Evolutionary conservation across 2,329 filamentous ascomycete genomes (phyloP), one percentile per base, ranked within the genome.

Genomic region (Fusarium verticillioides): DNA sequence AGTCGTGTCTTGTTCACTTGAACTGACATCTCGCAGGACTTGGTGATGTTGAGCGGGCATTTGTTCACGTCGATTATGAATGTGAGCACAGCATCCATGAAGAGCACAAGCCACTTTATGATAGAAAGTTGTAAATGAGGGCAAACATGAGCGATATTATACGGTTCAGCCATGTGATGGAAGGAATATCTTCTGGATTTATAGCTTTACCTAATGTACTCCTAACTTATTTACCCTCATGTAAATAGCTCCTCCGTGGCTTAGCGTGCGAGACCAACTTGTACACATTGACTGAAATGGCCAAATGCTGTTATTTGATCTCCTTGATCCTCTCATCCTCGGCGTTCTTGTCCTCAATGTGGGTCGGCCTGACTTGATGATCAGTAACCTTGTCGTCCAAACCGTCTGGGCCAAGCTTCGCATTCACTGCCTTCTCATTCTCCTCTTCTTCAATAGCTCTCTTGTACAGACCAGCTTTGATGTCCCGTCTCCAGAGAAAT

Each of bases 401-500:
- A 39, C 5, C 3, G 5, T 67, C 52, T 15, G 32, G 18, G 19
- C 46, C 56, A 8, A 70, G 30, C 54, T 77, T 77, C 56, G 75
- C 71, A 16, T 77, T 67, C 5, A 72, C n/a, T 12, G 60, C 66
- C 28, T 77, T 73, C 43, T 78, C 65, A 32, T 76, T 75, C 57
- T 77, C 73, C 36, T 77, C 75, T 40, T 74, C 70, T 18, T 74
- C 64, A 23, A 73, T 76, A 9, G 74, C 73, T 4, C 65, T 40
- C 36, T 70, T 75, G 19, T 77, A 70, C 18, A 75, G 42, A 7
- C 72, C 63, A 19, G 39, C 78, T 58, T 78, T 79, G 5, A 74
- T 72, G 34, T 82, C 79, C 6, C 79, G 67, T 36, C 72, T 73
- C 73, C 80, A 80, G 0, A 82, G 75, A 28, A 78, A 73, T 43